These are phyloP conservation scores for Pichia sp. DNA, from an alignment of 1,139 yeast genomes.

Conservation along the genomic window DNA sequence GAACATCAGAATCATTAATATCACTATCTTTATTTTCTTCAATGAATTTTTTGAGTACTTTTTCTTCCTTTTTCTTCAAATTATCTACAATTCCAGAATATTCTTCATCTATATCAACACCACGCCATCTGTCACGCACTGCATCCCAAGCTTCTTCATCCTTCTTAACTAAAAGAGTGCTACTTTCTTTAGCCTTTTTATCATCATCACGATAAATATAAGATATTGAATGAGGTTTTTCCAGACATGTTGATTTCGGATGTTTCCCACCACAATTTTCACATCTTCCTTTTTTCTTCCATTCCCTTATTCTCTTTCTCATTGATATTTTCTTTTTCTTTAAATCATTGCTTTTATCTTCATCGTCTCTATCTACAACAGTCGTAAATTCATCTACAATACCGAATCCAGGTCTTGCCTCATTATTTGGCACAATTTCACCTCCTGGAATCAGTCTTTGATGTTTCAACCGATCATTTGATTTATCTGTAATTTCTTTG, in stretches of 20 bases:
- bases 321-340: slow-evolving; percentile 12
- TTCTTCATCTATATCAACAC: slow-evolving; percentile 51
- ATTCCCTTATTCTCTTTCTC: slow-evolving; percentile 21
- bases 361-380: slow-evolving; percentile 12
- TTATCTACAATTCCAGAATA: slow-evolving; percentile 46
- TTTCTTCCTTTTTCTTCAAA: slow-evolving; percentile 35
- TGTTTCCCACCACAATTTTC: slow-evolving; percentile 51
- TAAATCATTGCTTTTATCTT: slow-evolving; percentile 7
- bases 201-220: slow-evolving; percentile 22
- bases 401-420: slow-evolving; percentile 34
- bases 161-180: slow-evolving; percentile 25
- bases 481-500: slow-evolving; percentile 18
- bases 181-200: slow-evolving; percentile 22
- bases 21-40: slow-evolving; percentile 36
- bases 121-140: slow-evolving; percentile 75
- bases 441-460: slow-evolving; percentile 38
- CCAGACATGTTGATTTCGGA: slow-evolving; percentile 43
- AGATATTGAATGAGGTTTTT: slow-evolving; percentile 37
- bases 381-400: slow-evolving; percentile 31
- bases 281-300: slow-evolving; percentile 38
- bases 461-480: slow-evolving; percentile 42
- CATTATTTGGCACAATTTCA: slow-evolving; percentile 29
- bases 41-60: slow-evolving; percentile 26
- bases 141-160: slow-evolving; percentile 52
- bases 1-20: slow-evolving; percentile 7